A percentile compares a stretch with the other conserved stretches of the same genome.
Conservation (phyloP, 768 basidiomycete species). For the Chalciporus sphaerocephalus region DNA sequence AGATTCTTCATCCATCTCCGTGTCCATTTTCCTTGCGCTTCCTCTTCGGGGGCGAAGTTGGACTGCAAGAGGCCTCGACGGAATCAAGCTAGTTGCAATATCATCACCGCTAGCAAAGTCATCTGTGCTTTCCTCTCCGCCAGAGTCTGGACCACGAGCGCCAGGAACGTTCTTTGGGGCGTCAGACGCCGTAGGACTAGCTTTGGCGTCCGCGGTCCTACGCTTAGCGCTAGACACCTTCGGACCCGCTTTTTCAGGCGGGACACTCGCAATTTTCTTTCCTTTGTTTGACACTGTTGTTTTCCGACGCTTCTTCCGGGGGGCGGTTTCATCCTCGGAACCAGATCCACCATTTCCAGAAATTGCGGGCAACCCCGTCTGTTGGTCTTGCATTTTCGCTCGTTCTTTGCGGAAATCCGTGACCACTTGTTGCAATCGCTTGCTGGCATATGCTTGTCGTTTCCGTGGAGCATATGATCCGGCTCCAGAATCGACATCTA, state of each 20-base stretch:
- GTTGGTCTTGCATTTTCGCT: constrained; percentile 16
- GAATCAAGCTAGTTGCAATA: not conserved
- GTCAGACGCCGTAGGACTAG: not conserved
- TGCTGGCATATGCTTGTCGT: constrained; percentile 79
- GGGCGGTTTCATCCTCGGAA: constrained; percentile 24
- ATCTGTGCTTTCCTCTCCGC: constrained; percentile 17
- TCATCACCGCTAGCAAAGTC: constrained; percentile 13
- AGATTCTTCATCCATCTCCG: constrained; percentile 6
- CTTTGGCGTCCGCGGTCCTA: not conserved
- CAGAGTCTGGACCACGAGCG: constrained; percentile 1
- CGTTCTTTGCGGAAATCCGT: constrained; percentile 63
- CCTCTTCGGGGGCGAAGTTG: constrained; percentile 42
- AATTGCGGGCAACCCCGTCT: constrained; percentile 9
- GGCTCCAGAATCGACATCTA: constrained; percentile 64
- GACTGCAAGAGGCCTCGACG: constrained; percentile 26
- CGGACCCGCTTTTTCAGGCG: not conserved
- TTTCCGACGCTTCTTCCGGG: constrained; percentile 32
- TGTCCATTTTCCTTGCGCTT: constrained; percentile 22
- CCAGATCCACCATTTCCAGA: constrained; percentile 28
- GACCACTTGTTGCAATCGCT: constrained; percentile 84
- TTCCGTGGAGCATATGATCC: constrained; percentile 73
- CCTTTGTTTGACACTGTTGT: constrained; percentile 16
- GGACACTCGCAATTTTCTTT: constrained; percentile 2
- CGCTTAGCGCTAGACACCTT: constrained; percentile 1
- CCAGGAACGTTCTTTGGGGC: not conserved